These are phyloP conservation scores for Spinellus fusiger DNA, from an alignment of 192 early-diverging fungal species.

Conservation along the genomic window DNA sequence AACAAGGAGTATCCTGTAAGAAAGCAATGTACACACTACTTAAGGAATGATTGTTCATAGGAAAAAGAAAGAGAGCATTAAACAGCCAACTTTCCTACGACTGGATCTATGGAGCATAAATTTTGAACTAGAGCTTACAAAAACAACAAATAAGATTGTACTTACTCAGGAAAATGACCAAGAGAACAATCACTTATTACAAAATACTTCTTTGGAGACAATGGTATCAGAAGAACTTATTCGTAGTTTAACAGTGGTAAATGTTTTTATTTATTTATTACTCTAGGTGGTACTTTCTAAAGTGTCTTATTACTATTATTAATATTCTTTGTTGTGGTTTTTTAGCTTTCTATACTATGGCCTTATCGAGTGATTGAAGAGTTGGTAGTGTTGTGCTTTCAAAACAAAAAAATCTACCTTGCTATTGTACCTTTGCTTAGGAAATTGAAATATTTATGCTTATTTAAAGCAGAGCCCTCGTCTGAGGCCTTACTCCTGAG, in stretches of 20 bases:
- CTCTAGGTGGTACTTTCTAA: too few relatives aligned
- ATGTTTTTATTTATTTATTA: background rate
- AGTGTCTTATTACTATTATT: too few relatives aligned
- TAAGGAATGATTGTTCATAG: background rate
- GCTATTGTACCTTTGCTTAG: conserved; percentile 1
- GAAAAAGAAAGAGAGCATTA: background rate
- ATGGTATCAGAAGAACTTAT: background rate
- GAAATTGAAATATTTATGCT: background rate
- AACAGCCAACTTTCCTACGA: background rate
- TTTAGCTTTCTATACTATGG: conserved; percentile 11
- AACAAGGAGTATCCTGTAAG: background rate
- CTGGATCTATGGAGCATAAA: background rate
- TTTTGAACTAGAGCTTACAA: conserved; percentile 2
- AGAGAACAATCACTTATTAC: background rate
- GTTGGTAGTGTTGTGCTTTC: background rate
- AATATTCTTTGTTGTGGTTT: background rate
- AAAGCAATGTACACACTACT: background rate
- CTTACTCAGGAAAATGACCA: background rate
- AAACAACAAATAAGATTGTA: conserved; percentile 6
- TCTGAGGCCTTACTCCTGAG: background rate
- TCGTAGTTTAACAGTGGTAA: background rate
- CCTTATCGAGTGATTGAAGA: conserved; percentile 4
- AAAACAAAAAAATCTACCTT: conserved; percentile 7
- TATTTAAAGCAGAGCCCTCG: background rate
- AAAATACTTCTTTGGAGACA: conserved; percentile 2